A percentile compares a stretch with the other conserved stretches of the same genome.
Conservation (phyloP, 306 rosid genomes). For the Hippophae gyantsensis region DNA sequence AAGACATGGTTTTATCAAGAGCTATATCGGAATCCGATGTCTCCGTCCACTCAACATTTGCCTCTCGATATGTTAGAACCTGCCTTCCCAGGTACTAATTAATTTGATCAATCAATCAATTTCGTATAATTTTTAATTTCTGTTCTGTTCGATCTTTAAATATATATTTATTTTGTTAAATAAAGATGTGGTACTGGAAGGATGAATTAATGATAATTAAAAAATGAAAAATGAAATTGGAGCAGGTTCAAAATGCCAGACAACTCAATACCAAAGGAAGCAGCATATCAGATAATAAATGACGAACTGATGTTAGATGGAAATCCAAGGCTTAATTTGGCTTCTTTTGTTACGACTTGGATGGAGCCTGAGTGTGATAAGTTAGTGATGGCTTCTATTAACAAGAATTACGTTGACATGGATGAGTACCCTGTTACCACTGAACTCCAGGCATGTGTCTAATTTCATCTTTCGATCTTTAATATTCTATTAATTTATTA, state of each 20-base stretch:
- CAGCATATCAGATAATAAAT: constrained; percentile 49
- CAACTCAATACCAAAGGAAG: constrained; percentile 48
- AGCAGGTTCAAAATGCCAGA: constrained; percentile 40
- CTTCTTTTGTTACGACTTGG: constrained; percentile 57
- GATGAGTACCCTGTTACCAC: constrained; percentile 57
- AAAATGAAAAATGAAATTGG: neutral
- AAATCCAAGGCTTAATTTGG: constrained; percentile 44
- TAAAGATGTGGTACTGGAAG: neutral
- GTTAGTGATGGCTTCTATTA: constrained; percentile 39
- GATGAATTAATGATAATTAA: neutral
- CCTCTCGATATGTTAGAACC: constrained; percentile 73
- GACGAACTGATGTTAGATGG: constrained; percentile 54
- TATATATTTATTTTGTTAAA: neutral
- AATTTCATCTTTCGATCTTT: neutral
- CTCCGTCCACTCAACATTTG: constrained; percentile 78
- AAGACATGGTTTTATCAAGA: constrained; percentile 65
- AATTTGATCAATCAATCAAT: neutral
- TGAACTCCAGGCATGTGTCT: constrained; percentile 37
- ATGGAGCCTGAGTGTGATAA: constrained; percentile 60
- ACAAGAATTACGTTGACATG: constrained; percentile 56
- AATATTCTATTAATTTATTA: too few relatives aligned
- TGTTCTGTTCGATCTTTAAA: too few relatives aligned
- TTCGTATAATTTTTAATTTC: too few relatives aligned
- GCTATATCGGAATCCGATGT: constrained; percentile 48
- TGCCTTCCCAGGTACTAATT: constrained; percentile 58